A percentile compares a stretch with the other conserved stretches of the same genome.
phyloP scores from a whole-genome alignment of 305 asterid species.

The Fraxinus sp. region DNA sequence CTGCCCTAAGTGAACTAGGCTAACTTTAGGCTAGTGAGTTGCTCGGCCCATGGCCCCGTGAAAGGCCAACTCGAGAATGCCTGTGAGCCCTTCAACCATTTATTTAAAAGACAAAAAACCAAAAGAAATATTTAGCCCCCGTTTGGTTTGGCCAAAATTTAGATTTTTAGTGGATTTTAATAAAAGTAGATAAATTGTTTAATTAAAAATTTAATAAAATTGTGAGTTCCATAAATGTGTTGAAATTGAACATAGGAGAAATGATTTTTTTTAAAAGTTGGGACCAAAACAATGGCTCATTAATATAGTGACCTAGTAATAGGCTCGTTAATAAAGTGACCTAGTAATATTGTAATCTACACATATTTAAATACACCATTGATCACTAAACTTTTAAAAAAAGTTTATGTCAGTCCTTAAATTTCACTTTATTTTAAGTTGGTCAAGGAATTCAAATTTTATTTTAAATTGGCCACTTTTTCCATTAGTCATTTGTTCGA shows the following conservation, averaged over 20 bases:
- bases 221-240: not conserved
- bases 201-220: too few species aligned
- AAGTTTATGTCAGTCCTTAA: not conserved
- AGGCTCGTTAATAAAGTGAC: not conserved
- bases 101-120: too few species aligned
- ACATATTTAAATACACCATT: not conserved
- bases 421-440: not conserved
- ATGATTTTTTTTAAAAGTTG: not conserved
- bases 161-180: not conserved
- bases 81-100: too few species aligned
- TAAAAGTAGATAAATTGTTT: too few species aligned
- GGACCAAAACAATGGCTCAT: not conserved
- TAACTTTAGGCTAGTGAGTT: too few species aligned
- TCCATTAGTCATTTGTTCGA: not conserved
- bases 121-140: not conserved
- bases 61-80: too few species aligned
- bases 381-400: not conserved
- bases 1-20: not conserved
- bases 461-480: not conserved
- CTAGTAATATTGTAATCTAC: not conserved
- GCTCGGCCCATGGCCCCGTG: too few species aligned
- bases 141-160: not conserved
- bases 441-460: not conserved
- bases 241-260: too few species aligned
- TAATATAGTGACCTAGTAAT: too few species aligned